Evolutionary conservation across 495 filamentous ascomycete species (phyloP).

Genomic region (Trichocladium uniseriatum): DNA sequence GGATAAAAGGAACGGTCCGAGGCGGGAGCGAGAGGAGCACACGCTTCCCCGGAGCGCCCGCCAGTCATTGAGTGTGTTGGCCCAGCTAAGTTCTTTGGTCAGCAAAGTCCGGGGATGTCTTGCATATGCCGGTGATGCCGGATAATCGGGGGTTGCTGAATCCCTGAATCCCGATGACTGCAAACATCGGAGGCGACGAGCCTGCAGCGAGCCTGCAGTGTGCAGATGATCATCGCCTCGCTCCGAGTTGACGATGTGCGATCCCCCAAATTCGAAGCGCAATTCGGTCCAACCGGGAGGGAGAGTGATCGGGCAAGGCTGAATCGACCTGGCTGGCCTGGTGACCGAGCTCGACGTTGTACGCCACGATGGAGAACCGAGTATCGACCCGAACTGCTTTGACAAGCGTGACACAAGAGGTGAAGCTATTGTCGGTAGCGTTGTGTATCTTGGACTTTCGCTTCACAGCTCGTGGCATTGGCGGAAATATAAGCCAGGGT

Average conservation of each 20-base stretch:
- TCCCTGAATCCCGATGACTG: too few relatives aligned
- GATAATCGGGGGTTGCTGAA: background rate
- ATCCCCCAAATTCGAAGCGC: too few relatives aligned
- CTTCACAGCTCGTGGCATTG: background rate
- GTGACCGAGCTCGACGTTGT: background rate
- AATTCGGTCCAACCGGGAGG: too few relatives aligned
- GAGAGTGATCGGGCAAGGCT: background rate
- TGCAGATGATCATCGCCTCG: too few relatives aligned
- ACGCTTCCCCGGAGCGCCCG: slow-evolving; percentile 13
- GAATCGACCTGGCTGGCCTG: background rate
- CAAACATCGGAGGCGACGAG: too few relatives aligned
- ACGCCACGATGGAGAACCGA: background rate
- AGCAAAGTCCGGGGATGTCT: slow-evolving; percentile 8
- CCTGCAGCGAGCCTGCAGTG: too few relatives aligned
- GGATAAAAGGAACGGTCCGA: slow-evolving; percentile 22
- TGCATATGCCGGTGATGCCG: background rate
- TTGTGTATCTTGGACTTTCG: background rate
- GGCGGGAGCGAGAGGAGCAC: background rate
- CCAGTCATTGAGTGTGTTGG: background rate
- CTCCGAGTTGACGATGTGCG: too few relatives aligned
- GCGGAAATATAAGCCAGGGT: background rate
- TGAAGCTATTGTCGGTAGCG: background rate
- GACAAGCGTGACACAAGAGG: background rate
- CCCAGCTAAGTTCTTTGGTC: slow-evolving; percentile 2
- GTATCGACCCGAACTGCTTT: background rate